Evolutionary conservation across 2,329 filamentous ascomycete genomes (phyloP).

Genomic region (Ophiostoma ulmi): DNA sequence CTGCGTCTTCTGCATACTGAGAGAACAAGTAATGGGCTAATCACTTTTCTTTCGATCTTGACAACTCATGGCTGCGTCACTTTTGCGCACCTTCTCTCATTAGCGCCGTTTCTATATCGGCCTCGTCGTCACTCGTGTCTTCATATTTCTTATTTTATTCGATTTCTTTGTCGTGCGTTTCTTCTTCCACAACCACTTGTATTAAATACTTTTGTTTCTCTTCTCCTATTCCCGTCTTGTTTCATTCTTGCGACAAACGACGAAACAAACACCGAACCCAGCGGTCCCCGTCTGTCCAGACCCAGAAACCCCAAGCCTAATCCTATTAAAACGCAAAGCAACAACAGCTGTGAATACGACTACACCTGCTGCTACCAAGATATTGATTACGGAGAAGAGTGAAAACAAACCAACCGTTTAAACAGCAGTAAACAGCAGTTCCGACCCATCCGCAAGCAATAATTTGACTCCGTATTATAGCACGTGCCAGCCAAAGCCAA

Average conservation of each 20-base stretch:
- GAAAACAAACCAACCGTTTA: neutral
- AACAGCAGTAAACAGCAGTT: neutral
- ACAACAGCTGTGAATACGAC: neutral
- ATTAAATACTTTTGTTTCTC: neutral
- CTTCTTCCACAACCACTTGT: neutral
- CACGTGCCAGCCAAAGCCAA: constrained; percentile 9
- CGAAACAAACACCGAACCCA: neutral
- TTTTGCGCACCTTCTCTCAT: constrained; percentile 16
- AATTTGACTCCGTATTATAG: neutral
- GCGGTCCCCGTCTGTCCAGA: neutral
- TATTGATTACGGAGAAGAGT: neutral
- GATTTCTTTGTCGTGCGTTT: neutral
- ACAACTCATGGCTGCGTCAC: constrained; percentile 17
- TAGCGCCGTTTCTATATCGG: constrained; percentile 5
- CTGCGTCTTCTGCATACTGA: neutral
- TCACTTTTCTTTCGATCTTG: neutral
- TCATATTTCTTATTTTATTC: neutral
- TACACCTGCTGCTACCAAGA: neutral
- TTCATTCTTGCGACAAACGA: constrained; percentile 5
- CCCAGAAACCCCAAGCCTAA: neutral
- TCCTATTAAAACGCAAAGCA: neutral
- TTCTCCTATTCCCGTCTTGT: neutral
- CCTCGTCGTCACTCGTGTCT: constrained; percentile 15
- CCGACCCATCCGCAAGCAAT: constrained; percentile 14
- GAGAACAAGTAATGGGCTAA: neutral